Evolutionary conservation across 2,329 filamentous ascomycete genomes (phyloP).

Genomic region (Rhynchosporium graminicola): DNA sequence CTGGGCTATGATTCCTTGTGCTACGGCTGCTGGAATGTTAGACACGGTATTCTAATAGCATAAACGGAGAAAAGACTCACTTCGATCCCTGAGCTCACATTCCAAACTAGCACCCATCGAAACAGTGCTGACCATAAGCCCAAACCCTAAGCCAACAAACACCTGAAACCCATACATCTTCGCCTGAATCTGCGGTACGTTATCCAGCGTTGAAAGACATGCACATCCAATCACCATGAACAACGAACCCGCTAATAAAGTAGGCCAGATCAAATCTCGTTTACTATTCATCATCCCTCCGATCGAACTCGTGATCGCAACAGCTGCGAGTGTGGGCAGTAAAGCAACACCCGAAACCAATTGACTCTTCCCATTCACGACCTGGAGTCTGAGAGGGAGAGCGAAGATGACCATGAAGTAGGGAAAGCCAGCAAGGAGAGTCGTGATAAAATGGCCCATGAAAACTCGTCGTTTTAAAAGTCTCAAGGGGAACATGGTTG

Average conservation of each 20-base stretch:
- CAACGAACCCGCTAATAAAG: slow-evolving; percentile 50
- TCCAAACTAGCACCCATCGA: slow-evolving; percentile 57
- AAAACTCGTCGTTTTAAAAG: slow-evolving; percentile 28
- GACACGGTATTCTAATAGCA: too few species aligned
- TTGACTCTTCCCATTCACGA: slow-evolving; percentile 55
- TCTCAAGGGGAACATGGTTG: slow-evolving; percentile 31
- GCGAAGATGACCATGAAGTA: slow-evolving; percentile 60
- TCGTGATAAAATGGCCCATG: slow-evolving; percentile 43
- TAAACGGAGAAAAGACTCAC: slow-evolving; percentile 34
- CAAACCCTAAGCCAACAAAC: slow-evolving; percentile 60
- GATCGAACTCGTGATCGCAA: slow-evolving; percentile 57
- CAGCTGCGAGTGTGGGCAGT: slow-evolving; percentile 58
- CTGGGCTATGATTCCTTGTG: slow-evolving; percentile 61
- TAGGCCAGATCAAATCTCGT: slow-evolving; percentile 55
- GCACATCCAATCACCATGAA: slow-evolving; percentile 56
- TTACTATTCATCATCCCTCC: slow-evolving; percentile 55
- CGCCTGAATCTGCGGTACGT: slow-evolving; percentile 16
- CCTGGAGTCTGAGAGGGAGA: slow-evolving; percentile 61
- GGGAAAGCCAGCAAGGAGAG: slow-evolving; percentile 57
- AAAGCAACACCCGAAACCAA: slow-evolving; percentile 58
- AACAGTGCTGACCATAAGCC: slow-evolving; percentile 44
- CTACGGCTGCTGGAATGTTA: slow-evolving; percentile 46
- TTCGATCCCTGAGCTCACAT: slow-evolving; percentile 43
- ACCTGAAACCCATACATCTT: slow-evolving; percentile 53
- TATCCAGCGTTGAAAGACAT: slow-evolving; percentile 47